phyloP scores from a whole-genome alignment of 2,329 filamentous ascomycete genomes.

The Fusarium sp. region DNA sequence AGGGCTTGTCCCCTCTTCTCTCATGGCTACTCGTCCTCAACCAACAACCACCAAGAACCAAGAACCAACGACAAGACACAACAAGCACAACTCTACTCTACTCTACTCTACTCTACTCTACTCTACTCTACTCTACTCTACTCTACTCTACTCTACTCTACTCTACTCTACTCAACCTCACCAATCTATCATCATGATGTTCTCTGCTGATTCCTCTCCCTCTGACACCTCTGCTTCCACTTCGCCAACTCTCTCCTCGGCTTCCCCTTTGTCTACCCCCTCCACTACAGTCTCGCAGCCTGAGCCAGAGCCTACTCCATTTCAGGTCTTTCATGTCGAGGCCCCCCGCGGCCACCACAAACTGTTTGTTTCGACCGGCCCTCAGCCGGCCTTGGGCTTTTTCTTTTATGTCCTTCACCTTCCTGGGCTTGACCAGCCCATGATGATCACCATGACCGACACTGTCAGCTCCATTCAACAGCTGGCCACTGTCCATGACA shows the following conservation, averaged over 20 bases:
- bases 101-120: not conserved
- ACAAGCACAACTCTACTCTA: not conserved
- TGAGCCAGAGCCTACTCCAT: conserved; percentile 2
- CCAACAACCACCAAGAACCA: not conserved
- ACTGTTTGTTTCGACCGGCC: conserved; percentile 31
- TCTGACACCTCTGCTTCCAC: not conserved
- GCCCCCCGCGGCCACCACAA: conserved; percentile 31
- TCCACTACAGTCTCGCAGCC: not conserved
- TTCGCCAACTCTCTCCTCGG: conserved; percentile 1
- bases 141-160: not conserved
- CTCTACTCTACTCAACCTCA: not conserved
- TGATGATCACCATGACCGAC: conserved; percentile 22
- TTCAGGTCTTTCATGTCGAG: conserved; percentile 38
- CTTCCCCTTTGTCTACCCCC: conserved; percentile 4
- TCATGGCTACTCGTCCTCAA: not conserved
- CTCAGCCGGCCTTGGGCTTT: conserved; percentile 19
- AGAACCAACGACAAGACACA: not conserved
- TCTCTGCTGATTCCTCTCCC: not conserved
- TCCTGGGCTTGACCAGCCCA: not conserved
- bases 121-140: not conserved
- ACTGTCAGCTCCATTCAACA: conserved; percentile 5
- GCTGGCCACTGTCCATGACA: conserved; percentile 23
- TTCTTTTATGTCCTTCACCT: conserved; percentile 17
- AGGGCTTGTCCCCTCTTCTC: not conserved
- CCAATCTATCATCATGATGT: conserved; percentile 7